These are phyloP conservation scores for Biscutella laevigata DNA, from an alignment of 441 rosid species.

Conservation along the genomic window DNA sequence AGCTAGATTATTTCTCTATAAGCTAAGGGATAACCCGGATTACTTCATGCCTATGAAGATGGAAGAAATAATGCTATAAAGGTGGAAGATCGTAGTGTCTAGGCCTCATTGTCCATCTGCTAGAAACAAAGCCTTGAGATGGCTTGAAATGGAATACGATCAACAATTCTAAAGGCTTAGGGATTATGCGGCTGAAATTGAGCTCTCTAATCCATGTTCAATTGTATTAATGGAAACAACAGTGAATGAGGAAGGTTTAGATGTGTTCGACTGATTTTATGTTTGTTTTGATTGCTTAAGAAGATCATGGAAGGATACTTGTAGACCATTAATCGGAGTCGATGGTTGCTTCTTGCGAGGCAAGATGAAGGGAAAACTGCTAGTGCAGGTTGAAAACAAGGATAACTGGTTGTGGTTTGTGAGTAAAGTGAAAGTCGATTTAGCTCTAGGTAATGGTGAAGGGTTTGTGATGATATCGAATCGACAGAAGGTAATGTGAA, in stretches of 20 bases:
- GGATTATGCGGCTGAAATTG: not conserved
- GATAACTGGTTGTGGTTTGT: not conserved
- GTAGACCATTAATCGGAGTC: not conserved
- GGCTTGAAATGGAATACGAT: not conserved
- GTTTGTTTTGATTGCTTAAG: not conserved
- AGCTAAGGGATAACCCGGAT: not conserved
- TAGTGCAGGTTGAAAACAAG: not conserved
- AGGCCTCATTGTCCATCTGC: not conserved
- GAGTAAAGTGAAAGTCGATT: not conserved
- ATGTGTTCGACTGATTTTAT: not conserved
- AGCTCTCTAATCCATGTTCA: not conserved
- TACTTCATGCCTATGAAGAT: not conserved
- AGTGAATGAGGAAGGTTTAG: not conserved
- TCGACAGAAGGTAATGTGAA: not conserved
- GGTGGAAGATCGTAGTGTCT: not conserved
- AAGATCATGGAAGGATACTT: not conserved
- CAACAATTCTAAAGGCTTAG: not conserved
- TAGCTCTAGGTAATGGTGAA: not conserved
- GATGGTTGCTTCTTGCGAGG: not conserved
- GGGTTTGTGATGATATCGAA: not conserved
- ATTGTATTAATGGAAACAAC: not conserved
- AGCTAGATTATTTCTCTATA: not conserved
- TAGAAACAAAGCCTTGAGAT: not conserved
- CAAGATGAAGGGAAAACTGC: not conserved
- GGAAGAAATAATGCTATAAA: not conserved